Conservation (phyloP, 2,329 filamentous ascomycete genomes). For the Alternaria sp. region DNA sequence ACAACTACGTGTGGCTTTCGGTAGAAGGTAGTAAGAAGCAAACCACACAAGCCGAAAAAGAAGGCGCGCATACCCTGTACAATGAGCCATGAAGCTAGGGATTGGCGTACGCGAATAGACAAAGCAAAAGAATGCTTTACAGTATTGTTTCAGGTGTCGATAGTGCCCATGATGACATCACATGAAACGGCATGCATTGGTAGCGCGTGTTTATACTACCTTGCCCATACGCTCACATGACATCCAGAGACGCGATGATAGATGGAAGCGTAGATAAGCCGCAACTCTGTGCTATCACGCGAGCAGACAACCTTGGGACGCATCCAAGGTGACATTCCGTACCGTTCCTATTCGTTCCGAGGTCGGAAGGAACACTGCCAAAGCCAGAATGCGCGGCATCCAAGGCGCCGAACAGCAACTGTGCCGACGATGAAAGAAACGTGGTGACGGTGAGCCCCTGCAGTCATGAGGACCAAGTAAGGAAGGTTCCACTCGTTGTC, state of each 20-base stretch:
- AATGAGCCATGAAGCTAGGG: background rate
- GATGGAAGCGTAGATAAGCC: background rate
- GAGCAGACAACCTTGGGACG: background rate
- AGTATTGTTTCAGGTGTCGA: background rate
- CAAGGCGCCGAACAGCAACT: slow-evolving; percentile 2
- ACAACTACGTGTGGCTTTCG: background rate
- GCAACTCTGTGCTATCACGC: slow-evolving; percentile 10
- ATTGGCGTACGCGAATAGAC: background rate
- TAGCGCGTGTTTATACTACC: background rate
- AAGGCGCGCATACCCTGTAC: background rate
- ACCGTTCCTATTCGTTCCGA: slow-evolving; percentile 21
- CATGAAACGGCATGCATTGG: background rate
- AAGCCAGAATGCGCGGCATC: background rate
- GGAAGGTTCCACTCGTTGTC: slow-evolving; percentile 2
- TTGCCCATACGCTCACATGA: background rate
- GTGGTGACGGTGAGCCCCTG: slow-evolving; percentile 7
- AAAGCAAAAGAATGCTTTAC: background rate
- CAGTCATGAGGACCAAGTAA: background rate
- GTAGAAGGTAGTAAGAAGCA: background rate
- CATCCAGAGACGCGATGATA: background rate
- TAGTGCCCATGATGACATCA: background rate
- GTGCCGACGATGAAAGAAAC: background rate
- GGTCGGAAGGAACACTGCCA: slow-evolving; percentile 18
- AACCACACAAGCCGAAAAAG: background rate
- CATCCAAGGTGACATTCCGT: slow-evolving; percentile 4